These are phyloP conservation scores for Ceratocystis colombiana DNA, from an alignment of 2,329 filamentous ascomycete genomes.

Conservation along the genomic window DNA sequence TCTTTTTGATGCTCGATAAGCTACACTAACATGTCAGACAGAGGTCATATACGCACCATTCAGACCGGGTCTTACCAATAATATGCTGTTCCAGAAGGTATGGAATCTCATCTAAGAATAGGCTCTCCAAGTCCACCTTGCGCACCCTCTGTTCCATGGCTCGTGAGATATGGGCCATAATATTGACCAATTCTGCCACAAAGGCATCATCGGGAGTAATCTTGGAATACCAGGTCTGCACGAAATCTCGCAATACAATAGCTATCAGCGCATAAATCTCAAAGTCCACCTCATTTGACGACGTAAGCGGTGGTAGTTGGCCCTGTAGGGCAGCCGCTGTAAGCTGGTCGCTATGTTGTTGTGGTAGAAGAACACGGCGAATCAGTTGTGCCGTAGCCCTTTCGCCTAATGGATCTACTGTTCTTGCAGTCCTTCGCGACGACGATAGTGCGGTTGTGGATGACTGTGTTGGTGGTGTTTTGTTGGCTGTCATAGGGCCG, in stretches of 20 bases:
- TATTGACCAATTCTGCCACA: conserved; percentile 74
- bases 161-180: conserved; percentile 84
- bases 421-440: conserved; percentile 32
- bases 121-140: conserved; percentile 68
- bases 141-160: conserved; percentile 78
- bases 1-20: conserved; percentile 59
- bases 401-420: conserved; percentile 54
- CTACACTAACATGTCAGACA: conserved; percentile 37
- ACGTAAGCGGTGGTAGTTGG: conserved; percentile 80
- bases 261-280: conserved; percentile 83
- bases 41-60: conserved; percentile 6
- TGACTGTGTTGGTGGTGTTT: conserved; percentile 23
- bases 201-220: conserved; percentile 87
- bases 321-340: conserved; percentile 59
- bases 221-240: conserved; percentile 84
- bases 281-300: conserved; percentile 84
- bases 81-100: conserved; percentile 72
- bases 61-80: conserved; percentile 47
- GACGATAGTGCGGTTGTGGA: conserved; percentile 28
- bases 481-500: not conserved
- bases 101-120: conserved; percentile 81
- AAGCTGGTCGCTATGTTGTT: conserved; percentile 50
- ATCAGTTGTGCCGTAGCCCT: conserved; percentile 71
- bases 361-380: conserved; percentile 69
- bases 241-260: conserved; percentile 79